Evolutionary conservation across 768 basidiomycete species (phyloP), one percentile per base, ranked within the genome.

Genomic region (Kwoniella botswanensis): DNA sequence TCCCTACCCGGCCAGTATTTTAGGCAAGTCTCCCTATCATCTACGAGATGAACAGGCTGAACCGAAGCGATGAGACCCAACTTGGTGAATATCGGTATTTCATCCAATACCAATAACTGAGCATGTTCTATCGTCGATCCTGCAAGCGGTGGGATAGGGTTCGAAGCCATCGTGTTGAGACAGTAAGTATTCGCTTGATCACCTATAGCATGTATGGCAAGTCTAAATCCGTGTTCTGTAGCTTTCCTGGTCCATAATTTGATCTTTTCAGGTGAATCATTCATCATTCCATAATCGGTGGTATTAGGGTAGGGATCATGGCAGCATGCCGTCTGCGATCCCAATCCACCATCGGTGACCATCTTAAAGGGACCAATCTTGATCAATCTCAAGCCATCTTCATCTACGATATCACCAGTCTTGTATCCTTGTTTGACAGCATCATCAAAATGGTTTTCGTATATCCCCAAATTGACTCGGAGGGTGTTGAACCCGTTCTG

Each of bases 121-220:
- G 77, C 79, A 41, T 80, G 79, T 61, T 78, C 79, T 29, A 80
- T 79, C 17, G 71, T 69, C 4, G 66, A 69, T 4, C 72, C 74
- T 4, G 68, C 61, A 2, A 77, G 29, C 3, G 57, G 57, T 15
- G 22, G 22, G 9, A 29, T 59, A 29, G 24, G 24, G 17, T 59
- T 59, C 2, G 22, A 13, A 12, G 22, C 29, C 24, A 68, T 44
- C 0, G 43, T 61, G 18, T 44, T 62, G 59, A 80, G 72, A 5
- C 64, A 63, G 62, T 74, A 67, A 13, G 65, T 44, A 63, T 73
- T 76, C 2, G 79, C 77, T 17, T 68, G 67, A 68, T 80, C 77
- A 7, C 79, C 79, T 43, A 80, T 74, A 1, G 77, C 77, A 62
- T 79, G 79, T 13, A 80, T 73, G 6, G 79, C 79, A 9, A 80